These are phyloP conservation scores for Xylariomycetidae sp. DNA, from an alignment of 2,329 filamentous ascomycete species.

Conservation along the genomic window DNA sequence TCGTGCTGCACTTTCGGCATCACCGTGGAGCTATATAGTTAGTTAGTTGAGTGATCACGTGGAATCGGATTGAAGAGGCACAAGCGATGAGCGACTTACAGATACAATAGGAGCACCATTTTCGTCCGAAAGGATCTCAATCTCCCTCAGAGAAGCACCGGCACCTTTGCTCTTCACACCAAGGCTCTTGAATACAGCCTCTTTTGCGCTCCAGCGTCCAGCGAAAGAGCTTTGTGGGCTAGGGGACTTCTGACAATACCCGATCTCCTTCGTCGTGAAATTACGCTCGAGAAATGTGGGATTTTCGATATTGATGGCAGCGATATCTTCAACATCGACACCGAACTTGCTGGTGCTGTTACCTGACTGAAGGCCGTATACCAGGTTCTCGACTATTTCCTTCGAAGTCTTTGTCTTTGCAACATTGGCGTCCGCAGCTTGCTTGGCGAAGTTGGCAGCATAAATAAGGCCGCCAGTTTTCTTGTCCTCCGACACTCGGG, in stretches of 20 bases:
- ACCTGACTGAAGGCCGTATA: constrained; percentile 48
- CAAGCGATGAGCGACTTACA: constrained; percentile 52
- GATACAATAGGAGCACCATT: constrained; percentile 78
- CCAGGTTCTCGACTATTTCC: constrained; percentile 73
- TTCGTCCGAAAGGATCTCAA: constrained; percentile 81
- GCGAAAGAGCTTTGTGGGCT: constrained; percentile 87
- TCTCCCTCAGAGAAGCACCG: constrained; percentile 86
- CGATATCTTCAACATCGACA: constrained; percentile 88
- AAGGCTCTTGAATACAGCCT: constrained; percentile 96
- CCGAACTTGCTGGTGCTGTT: constrained; percentile 72
- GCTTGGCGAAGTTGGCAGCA: constrained; percentile 64
- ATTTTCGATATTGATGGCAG: constrained; percentile 86
- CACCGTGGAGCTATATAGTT: constrained; percentile 68
- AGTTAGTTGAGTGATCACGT: too few species aligned
- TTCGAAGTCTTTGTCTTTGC: constrained; percentile 58
- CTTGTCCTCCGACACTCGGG: constrained; percentile 79
- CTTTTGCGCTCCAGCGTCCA: constrained; percentile 94
- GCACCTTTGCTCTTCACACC: constrained; percentile 83
- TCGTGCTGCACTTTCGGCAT: constrained; percentile 77
- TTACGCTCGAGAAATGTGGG: constrained; percentile 93
- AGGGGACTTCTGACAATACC: constrained; percentile 77
- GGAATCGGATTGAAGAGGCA: constrained; percentile 5
- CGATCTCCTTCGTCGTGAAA: constrained; percentile 79
- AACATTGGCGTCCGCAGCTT: constrained; percentile 45
- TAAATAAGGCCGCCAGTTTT: constrained; percentile 78